Percentiles rank a stretch among this genome's conserved stretches.
These are phyloP conservation scores for Bigelowiella natans DNA, from an alignment of 78 protist species.

Conservation along the genomic window DNA sequence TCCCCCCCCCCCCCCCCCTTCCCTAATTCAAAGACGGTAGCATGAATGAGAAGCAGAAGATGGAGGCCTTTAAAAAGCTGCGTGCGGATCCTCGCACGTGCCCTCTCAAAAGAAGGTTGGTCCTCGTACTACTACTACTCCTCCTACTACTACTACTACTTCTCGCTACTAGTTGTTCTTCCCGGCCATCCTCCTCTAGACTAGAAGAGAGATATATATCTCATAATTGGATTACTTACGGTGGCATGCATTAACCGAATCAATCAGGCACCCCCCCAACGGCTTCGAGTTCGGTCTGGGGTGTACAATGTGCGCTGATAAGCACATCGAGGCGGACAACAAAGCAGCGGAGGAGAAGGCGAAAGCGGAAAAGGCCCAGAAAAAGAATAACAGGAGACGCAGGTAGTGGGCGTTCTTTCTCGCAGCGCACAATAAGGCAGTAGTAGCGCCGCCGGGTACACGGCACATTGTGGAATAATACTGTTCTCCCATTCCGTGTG, in stretches of 20 bases:
- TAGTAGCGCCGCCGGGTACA: too few relatives aligned
- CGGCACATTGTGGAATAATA: too few relatives aligned
- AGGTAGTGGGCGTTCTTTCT: neutral
- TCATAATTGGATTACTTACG: too few relatives aligned
- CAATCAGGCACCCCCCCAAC: neutral
- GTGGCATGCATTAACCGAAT: too few relatives aligned
- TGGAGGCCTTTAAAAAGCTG: neutral
- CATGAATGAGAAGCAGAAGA: neutral
- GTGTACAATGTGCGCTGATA: constrained; percentile 8
- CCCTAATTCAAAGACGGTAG: neutral
- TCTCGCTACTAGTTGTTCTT: too few relatives aligned
- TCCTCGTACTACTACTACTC: too few relatives aligned
- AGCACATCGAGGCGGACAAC: neutral
- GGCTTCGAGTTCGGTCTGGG: constrained; percentile 14
- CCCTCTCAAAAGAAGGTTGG: neutral
- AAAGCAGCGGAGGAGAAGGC: neutral
- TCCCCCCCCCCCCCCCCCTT: too few relatives aligned
- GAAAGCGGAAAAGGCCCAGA: neutral
- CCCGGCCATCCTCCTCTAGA: too few relatives aligned
- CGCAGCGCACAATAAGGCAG: neutral
- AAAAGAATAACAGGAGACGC: neutral
- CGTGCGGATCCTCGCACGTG: neutral
- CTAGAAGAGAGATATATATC: too few relatives aligned
- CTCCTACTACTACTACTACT: too few relatives aligned
- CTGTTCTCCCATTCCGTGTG: too few relatives aligned